Base-by-base conservation (phyloP, 768 basidiomycete genomes). In the Phallus indusiatus region DNA sequence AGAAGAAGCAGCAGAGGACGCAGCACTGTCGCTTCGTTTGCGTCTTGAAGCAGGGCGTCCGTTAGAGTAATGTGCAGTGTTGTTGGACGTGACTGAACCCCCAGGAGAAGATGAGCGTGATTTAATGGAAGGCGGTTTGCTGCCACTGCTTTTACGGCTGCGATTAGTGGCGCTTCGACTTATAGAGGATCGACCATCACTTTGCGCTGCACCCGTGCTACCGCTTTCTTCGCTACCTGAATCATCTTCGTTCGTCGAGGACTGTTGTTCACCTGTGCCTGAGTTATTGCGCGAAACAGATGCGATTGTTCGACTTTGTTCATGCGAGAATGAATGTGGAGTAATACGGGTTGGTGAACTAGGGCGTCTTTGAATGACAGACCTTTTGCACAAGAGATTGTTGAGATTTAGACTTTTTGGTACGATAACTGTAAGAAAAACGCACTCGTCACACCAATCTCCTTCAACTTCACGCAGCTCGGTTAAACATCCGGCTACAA, bases 401-500 rank as follows among this genome's bases (percentile, higher is more conserved):
- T 24, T 48, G 33, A 62, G 55, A 54, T 17, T 36, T 2, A 42
- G 11, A 17, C 1, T n/a, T 14, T 16, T 46, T 21, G n/a, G 51
- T 36, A 14, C 28, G 11, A 17, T 17, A 37, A 28, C 11, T 33
- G 33, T 14, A 18, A 54, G 46, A n/a, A 10, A 22, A 18, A 73
- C 81, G 54, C 61, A 90, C 87, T 77, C 78, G 59, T 80, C 76
- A 47, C 78, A 75, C 91, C 90, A 94, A 9, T 78, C 76, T 0
- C 73, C 71, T 65, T 81, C 84, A 52, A 85, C 80, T 34, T 90
- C 87, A 49, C 79, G 76, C 64, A 96, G 70, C 10, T 88, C 80
- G n/a, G 85, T 83, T 17, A 84, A 71, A 65, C 90, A 88, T 61
- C 86, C 80, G 61, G 81, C 79, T 17, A 84, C 85, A 64, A 84